A percentile compares a stretch with the other conserved stretches of the same genome.
phyloP scores from a whole-genome alignment of 164 flowering plant species.

The Paratinospora sagittata region DNA sequence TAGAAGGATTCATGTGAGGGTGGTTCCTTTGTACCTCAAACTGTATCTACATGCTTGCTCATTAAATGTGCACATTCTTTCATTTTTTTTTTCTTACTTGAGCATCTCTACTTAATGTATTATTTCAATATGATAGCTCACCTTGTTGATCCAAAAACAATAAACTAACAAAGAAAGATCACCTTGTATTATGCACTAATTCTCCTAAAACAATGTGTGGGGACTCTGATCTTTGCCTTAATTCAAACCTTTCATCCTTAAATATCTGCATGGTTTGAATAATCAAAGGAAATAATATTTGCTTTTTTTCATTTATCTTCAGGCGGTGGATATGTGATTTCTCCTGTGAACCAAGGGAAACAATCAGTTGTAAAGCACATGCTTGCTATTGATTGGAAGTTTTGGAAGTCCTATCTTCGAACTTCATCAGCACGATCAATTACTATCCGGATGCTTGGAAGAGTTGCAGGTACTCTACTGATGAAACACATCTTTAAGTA shows the following conservation, averaged over 20 bases:
- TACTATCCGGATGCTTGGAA: constrained; percentile 73
- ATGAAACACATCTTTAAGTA: not conserved
- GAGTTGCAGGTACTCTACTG: constrained; percentile 59
- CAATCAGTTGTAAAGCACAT: constrained; percentile 83
- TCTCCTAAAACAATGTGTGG: too few species aligned
- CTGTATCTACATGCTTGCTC: too few species aligned
- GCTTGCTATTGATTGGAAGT: constrained; percentile 92
- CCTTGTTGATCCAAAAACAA: not conserved
- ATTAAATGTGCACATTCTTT: too few species aligned
- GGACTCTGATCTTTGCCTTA: not conserved
- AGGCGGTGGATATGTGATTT: constrained; percentile 93
- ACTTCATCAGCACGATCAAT: constrained; percentile 51
- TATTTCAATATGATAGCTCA: not conserved
- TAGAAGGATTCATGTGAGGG: too few species aligned
- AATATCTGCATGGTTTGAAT: not conserved
- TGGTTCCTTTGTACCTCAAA: too few species aligned
- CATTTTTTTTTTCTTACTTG: too few species aligned
- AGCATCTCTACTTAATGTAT: too few species aligned
- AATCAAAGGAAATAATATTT: not conserved
- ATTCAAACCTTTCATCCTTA: not conserved
- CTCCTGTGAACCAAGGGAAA: constrained; percentile 66
- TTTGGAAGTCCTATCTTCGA: constrained; percentile 61
- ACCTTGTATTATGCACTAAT: too few species aligned
- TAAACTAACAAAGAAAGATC: not conserved
- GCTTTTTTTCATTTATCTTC: constrained; percentile 5